Evolutionary conservation across 2,329 filamentous ascomycete genomes (phyloP), one percentile per base, ranked within the genome.

Genomic region (Claviceps sp.): DNA sequence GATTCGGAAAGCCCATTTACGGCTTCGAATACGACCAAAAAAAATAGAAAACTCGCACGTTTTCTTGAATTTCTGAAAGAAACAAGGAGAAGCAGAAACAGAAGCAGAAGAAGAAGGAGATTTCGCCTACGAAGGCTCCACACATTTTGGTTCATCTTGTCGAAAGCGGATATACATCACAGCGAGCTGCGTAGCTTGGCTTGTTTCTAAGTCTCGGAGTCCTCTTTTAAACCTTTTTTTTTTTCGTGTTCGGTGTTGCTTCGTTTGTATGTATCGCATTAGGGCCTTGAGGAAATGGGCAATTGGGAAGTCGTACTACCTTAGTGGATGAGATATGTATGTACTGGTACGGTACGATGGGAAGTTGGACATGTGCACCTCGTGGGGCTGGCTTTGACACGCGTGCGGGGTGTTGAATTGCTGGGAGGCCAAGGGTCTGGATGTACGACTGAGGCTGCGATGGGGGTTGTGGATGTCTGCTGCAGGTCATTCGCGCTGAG

Each of bases 1-100:
- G 71, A 0, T 65, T 75, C 3, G 78, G 79, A 0, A 61, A 66
- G 0, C 76, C 79, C 0, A 72, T 83, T 1, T 83, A 81, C 52
- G 79, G 79, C 0, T 82, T 82, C 41, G 78, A 79, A 0, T 64
- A 63, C 24, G 24, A 13, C n/a, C 46, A 37, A 3, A 20, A 5
- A 4, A 48, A 48, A n/a, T n/a, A 48, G 34, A 8, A 34, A 34
- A 11, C 9, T 34, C 30, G 30, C 9, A 1, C 30, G 11, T 30
- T 30, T 11, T 30, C 30, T 46, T 13, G 30, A 13, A 16, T 44
- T 14, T 44, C 24, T 16, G 11, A 24, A 24, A 43, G 2, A 26
- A 24, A 24, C 6, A 42, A 4, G n/a, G 18, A 42, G 18, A 42
- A 42, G 18, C n/a, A 42, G 18, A 42, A 9, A 8, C 13, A n/a